phyloP scores from a whole-genome alignment of 805 yeast genomes.

The Millerozyma acaciae region DNA sequence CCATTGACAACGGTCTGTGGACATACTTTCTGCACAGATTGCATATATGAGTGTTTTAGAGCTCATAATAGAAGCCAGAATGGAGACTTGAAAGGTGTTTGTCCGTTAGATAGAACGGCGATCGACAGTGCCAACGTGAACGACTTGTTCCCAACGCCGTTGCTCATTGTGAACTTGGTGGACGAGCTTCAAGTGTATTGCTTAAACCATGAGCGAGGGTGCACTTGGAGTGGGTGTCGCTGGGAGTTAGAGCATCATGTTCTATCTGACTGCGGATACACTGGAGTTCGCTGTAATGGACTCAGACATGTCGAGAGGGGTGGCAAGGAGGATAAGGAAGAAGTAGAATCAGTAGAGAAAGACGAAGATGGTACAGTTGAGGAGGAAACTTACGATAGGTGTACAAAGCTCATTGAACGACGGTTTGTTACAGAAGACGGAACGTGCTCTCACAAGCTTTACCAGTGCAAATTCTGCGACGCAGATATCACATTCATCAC shows the following conservation, averaged over 20 bases:
- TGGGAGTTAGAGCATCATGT: slow-evolving; percentile 57
- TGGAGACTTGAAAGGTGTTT: slow-evolving; percentile 22
- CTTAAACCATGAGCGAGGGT: slow-evolving; percentile 49
- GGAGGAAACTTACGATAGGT: slow-evolving; percentile 9
- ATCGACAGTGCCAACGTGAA: slow-evolving; percentile 29
- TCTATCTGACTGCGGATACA: slow-evolving; percentile 27
- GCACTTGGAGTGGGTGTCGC: slow-evolving; percentile 53
- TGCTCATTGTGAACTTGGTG: slow-evolving; percentile 53
- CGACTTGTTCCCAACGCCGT: slow-evolving; percentile 48
- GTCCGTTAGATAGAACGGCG: slow-evolving; percentile 62
- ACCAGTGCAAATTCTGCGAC: slow-evolving; percentile 37
- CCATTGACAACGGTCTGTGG: slow-evolving; percentile 66
- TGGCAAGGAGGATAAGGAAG: slow-evolving; percentile 3
- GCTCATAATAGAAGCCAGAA: slow-evolving; percentile 21
- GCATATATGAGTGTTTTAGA: slow-evolving; percentile 47
- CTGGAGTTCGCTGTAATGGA: slow-evolving; percentile 34
- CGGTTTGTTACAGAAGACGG: slow-evolving; percentile 12
- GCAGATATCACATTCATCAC: slow-evolving; percentile 22
- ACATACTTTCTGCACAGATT: slow-evolving; percentile 60
- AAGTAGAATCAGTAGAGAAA: slow-evolving; percentile 3
- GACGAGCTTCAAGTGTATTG: slow-evolving; percentile 60
- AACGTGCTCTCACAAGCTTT: slow-evolving; percentile 37
- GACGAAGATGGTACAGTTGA: slow-evolving; percentile 10
- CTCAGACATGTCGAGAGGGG: slow-evolving; percentile 10
- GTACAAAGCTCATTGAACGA: slow-evolving; percentile 19